These are phyloP conservation scores for Cordia subcordata DNA, from an alignment of 257 asterid genomes.

Conservation along the genomic window DNA sequence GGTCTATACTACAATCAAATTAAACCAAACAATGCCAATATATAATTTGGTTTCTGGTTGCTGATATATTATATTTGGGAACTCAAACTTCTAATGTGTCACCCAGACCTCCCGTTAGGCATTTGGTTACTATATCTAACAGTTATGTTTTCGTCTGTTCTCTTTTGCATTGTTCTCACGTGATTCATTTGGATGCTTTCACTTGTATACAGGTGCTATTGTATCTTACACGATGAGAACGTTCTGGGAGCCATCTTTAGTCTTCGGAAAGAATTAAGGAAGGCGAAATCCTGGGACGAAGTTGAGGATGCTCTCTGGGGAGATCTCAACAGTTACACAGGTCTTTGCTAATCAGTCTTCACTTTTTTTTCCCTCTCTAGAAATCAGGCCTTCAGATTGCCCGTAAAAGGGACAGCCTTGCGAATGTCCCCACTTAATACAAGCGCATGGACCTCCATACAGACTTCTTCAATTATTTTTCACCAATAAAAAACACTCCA, in stretches of 20 bases:
- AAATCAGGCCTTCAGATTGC: no score
- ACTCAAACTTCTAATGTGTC: neutral
- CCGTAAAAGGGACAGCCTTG: no score
- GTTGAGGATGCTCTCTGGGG: constrained; percentile 94
- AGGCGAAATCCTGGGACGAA: constrained; percentile 80
- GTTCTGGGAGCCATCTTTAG: constrained; percentile 80
- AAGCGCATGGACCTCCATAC: no score
- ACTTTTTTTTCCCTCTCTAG: constrained; percentile 4
- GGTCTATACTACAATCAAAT: no score
- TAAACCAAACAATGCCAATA: no score
- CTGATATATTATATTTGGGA: neutral
- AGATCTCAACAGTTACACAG: constrained; percentile 45
- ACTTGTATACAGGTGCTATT: constrained; percentile 60
- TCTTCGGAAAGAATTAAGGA: constrained; percentile 67
- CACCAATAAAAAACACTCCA: neutral
- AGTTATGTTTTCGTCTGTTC: neutral
- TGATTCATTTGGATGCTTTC: constrained; percentile 9
- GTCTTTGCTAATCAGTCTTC: constrained; percentile 23
- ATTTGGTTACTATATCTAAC: neutral
- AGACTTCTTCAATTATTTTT: no score
- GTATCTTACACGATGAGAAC: constrained; percentile 81
- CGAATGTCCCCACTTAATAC: no score
- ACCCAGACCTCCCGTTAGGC: neutral
- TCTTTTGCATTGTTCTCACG: neutral
- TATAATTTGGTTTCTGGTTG: neutral